These are phyloP conservation scores for Tricharina praecox DNA, from an alignment of 495 filamentous ascomycete species.

Conservation along the genomic window DNA sequence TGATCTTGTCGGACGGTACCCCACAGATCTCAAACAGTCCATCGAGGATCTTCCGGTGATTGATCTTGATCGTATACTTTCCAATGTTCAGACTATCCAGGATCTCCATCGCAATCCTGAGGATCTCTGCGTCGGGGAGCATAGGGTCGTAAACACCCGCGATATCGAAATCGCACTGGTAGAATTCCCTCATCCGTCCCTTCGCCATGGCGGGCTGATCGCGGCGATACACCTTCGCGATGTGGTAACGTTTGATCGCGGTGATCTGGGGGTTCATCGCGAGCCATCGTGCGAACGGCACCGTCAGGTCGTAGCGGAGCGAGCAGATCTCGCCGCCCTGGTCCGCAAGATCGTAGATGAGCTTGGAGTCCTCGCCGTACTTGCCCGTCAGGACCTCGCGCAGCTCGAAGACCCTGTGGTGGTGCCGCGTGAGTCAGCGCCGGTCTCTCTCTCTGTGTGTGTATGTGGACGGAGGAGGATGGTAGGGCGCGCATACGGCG, in stretches of 20 bases:
- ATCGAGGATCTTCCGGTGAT: conserved; percentile 87
- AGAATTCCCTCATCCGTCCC: conserved; percentile 90
- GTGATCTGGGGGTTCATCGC: conserved; percentile 63
- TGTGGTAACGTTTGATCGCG: conserved; percentile 68
- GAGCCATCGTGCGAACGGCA: conserved; percentile 76
- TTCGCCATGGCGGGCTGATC: conserved; percentile 57
- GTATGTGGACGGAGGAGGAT: neutral
- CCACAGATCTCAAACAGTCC: conserved; percentile 83
- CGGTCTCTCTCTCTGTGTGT: conserved; percentile 12
- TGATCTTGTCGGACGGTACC: conserved; percentile 69
- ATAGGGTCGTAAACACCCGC: conserved; percentile 82
- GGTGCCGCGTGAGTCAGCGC: conserved; percentile 19
- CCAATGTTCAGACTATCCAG: conserved; percentile 62
- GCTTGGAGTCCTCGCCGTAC: conserved; percentile 82
- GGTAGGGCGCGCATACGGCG: conserved; percentile 32
- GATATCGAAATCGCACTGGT: conserved; percentile 96
- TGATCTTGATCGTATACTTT: conserved; percentile 74
- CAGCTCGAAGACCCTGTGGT: conserved; percentile 33
- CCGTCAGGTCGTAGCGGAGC: conserved; percentile 78
- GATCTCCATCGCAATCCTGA: conserved; percentile 68
- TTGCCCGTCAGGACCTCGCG: conserved; percentile 61
- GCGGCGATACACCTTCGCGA: conserved; percentile 56
- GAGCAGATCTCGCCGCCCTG: conserved; percentile 75
- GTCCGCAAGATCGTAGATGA: conserved; percentile 75
- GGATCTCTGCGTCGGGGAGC: conserved; percentile 87